phyloP scores from a whole-genome alignment of 805 yeast species.

The Pichia rugopelliculosa region DNA sequence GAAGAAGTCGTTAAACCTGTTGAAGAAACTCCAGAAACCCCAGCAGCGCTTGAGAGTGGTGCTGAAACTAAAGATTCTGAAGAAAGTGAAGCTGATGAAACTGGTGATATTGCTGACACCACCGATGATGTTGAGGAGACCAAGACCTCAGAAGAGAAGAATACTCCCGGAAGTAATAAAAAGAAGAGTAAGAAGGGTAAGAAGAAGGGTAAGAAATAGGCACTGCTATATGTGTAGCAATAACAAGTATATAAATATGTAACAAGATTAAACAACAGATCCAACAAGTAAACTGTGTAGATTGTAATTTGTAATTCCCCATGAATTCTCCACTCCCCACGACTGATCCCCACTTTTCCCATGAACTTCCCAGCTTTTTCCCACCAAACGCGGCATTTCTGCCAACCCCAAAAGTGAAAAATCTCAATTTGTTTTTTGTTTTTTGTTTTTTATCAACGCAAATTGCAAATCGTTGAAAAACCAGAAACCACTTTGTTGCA shows the following conservation, averaged over 20 bases:
- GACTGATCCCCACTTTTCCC: neutral
- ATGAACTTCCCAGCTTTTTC: neutral
- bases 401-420: neutral
- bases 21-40: slow-evolving; percentile 5
- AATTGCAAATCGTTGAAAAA: neutral
- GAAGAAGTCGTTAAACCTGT: slow-evolving; percentile 6
- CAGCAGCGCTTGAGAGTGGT: slow-evolving; percentile 25
- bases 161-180: neutral
- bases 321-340: too few species aligned
- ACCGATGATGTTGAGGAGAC: neutral
- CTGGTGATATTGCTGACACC: neutral
- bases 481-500: neutral
- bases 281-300: too few species aligned
- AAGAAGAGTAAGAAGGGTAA: slow-evolving; percentile 13
- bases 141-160: neutral
- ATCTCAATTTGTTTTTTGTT: neutral
- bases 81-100: neutral
- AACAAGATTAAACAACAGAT: too few species aligned
- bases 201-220: slow-evolving; percentile 14
- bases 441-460: neutral
- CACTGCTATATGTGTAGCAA: neutral
- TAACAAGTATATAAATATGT: too few species aligned
- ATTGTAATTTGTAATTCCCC: too few species aligned
- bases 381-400: too few species aligned
- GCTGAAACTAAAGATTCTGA: slow-evolving; percentile 16